Conservation (phyloP, 371 early-diverging fungal species). For the Rhizomucor miehei region DNA sequence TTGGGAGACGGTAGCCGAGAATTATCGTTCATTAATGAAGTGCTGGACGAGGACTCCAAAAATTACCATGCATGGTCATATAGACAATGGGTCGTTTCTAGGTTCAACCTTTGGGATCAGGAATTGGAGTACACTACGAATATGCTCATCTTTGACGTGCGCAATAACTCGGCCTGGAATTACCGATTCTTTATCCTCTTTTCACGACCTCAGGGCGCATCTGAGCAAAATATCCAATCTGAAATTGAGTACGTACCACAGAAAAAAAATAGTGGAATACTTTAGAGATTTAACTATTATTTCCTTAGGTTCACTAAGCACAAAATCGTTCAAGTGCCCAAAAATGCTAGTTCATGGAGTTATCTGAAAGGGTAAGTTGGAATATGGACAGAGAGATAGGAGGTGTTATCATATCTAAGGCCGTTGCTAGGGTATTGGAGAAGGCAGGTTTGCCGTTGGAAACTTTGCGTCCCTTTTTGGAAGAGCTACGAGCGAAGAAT, state of each 20-base stretch:
- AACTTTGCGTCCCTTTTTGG: conserved; percentile 44
- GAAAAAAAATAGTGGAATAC: neutral
- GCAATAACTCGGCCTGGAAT: conserved; percentile 99
- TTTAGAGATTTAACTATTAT: neutral
- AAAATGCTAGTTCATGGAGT: conserved; percentile 90
- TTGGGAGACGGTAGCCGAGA: conserved; percentile 57
- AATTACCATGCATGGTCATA: conserved; percentile 98
- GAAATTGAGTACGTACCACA: conserved; percentile 63
- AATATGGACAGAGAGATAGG: neutral
- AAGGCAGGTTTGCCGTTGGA: conserved; percentile 33
- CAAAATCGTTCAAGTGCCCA: conserved; percentile 76
- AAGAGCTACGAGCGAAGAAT: conserved; percentile 30
- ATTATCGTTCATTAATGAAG: conserved; percentile 63
- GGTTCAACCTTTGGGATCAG: conserved; percentile 74
- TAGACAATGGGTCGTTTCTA: conserved; percentile 84
- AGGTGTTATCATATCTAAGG: too few species aligned
- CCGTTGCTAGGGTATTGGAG: conserved; percentile 54
- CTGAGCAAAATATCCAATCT: conserved; percentile 35
- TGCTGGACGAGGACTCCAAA: conserved; percentile 85
- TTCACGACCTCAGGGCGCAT: conserved; percentile 35
- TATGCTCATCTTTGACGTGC: conserved; percentile 74
- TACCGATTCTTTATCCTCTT: conserved; percentile 83
- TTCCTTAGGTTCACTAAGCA: conserved; percentile 53
- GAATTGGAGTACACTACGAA: conserved; percentile 74
- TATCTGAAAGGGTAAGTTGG: conserved; percentile 68